Conservation (phyloP, 257 asterid genomes). For the Eucommia ulmoides region DNA sequence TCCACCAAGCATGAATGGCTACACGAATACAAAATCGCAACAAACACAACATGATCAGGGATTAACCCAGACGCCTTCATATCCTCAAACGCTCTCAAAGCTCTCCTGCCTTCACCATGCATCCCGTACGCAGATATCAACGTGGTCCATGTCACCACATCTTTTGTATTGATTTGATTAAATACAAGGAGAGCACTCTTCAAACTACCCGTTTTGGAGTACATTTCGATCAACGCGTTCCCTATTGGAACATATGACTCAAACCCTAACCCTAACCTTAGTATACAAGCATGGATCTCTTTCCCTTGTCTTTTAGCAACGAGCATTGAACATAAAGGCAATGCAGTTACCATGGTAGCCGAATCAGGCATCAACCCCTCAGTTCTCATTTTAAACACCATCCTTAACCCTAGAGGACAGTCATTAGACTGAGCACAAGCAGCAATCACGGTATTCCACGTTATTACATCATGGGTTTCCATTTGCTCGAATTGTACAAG, state of each 20-base stretch:
- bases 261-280: constrained; percentile 48
- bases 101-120: constrained; percentile 75
- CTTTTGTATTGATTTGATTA: constrained; percentile 48
- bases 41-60: constrained; percentile 55
- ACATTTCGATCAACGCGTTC: constrained; percentile 80
- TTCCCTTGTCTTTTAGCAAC: constrained; percentile 70
- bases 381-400: constrained; percentile 56
- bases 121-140: constrained; percentile 69
- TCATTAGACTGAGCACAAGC: constrained; percentile 46
- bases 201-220: constrained; percentile 57
- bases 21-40: constrained; percentile 60
- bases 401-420: constrained; percentile 43
- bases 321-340: constrained; percentile 60
- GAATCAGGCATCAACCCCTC: constrained; percentile 48
- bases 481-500: constrained; percentile 56
- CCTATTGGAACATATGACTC: constrained; percentile 38
- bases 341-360: constrained; percentile 43
- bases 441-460: constrained; percentile 72
- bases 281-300: constrained; percentile 66
- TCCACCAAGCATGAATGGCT: constrained; percentile 80
- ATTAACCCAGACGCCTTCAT: constrained; percentile 40
- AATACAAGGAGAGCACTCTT: constrained; percentile 38
- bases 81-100: constrained; percentile 45
- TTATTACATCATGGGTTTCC: constrained; percentile 44
- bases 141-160: constrained; percentile 69